These are phyloP conservation scores for Hippophae rhamnoides DNA, from an alignment of 306 rosid genomes.

Conservation along the genomic window DNA sequence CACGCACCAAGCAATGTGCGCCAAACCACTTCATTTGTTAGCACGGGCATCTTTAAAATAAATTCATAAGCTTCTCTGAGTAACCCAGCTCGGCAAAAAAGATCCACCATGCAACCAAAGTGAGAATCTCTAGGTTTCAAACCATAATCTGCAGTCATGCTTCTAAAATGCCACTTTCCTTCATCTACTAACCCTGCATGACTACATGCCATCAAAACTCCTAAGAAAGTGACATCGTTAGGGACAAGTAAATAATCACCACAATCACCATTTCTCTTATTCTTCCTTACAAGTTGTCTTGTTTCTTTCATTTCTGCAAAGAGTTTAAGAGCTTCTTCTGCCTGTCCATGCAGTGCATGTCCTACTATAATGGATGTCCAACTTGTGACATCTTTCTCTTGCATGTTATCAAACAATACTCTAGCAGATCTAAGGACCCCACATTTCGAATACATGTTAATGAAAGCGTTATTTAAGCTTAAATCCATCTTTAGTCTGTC, in stretches of 20 bases:
- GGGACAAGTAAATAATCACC: slow-evolving; percentile 17
- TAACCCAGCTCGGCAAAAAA: slow-evolving; percentile 45
- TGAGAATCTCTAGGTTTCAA: slow-evolving; percentile 46
- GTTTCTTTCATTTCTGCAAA: slow-evolving; percentile 19
- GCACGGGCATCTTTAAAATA: slow-evolving; percentile 28
- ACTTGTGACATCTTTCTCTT: slow-evolving; percentile 42
- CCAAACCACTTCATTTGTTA: slow-evolving; percentile 40
- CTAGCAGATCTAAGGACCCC: slow-evolving; percentile 32
- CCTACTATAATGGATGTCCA: slow-evolving; percentile 68
- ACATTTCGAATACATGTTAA: slow-evolving; percentile 48
- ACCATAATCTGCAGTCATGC: slow-evolving; percentile 39
- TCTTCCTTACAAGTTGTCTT: slow-evolving; percentile 1
- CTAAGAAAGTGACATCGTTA: slow-evolving; percentile 47
- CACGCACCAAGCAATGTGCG: slow-evolving; percentile 51
- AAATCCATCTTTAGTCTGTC: slow-evolving; percentile 22
- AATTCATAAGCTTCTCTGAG: slow-evolving; percentile 42
- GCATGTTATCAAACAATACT: slow-evolving; percentile 40
- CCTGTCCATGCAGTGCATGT: slow-evolving; percentile 54
- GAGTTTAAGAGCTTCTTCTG: slow-evolving; percentile 28
- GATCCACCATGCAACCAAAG: slow-evolving; percentile 62
- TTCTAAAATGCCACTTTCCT: slow-evolving; percentile 45
- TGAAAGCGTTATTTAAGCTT: slow-evolving; percentile 42
- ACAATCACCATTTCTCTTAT: slow-evolving; percentile 5
- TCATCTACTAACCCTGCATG: slow-evolving; percentile 57
- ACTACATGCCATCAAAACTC: slow-evolving; percentile 70